These are phyloP conservation scores for Chimonanthus praecox DNA, from an alignment of 164 flowering plant species.

Conservation along the genomic window DNA sequence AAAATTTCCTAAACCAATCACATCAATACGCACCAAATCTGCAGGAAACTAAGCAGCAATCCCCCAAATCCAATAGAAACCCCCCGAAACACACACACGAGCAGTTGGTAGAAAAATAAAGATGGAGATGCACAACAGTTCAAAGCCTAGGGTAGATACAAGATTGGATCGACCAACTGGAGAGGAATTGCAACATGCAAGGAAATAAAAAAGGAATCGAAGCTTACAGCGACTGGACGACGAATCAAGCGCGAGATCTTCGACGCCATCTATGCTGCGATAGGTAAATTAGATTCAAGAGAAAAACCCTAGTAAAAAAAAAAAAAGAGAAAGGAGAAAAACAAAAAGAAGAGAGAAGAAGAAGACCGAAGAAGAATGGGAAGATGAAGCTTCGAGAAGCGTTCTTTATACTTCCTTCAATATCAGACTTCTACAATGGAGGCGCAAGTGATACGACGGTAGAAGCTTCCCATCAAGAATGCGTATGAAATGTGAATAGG, in stretches of 20 bases:
- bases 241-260: conserved; percentile 10
- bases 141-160: not conserved
- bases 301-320: not conserved
- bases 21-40: too few relatives aligned
- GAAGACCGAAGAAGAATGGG: not conserved
- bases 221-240: conserved; percentile 9
- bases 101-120: not conserved
- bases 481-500: too few relatives aligned
- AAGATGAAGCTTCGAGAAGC: not conserved
- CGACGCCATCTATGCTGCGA: not conserved
- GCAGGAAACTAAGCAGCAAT: too few relatives aligned
- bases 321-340: not conserved
- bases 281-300: not conserved
- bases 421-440: not conserved
- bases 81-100: not conserved
- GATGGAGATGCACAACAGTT: not conserved
- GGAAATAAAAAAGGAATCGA: not conserved
- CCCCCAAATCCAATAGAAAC: too few relatives aligned
- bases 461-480: too few relatives aligned
- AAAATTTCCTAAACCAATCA: too few relatives aligned
- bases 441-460: too few relatives aligned
- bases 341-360: not conserved
- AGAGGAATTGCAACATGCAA: not conserved
- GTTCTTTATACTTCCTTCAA: not conserved
- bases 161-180: not conserved